A percentile compares a stretch with the other conserved stretches of the same genome.
Evolutionary conservation across 2,329 filamentous ascomycete genomes (phyloP).

Genomic region (Paradendryphiella salina): DNA sequence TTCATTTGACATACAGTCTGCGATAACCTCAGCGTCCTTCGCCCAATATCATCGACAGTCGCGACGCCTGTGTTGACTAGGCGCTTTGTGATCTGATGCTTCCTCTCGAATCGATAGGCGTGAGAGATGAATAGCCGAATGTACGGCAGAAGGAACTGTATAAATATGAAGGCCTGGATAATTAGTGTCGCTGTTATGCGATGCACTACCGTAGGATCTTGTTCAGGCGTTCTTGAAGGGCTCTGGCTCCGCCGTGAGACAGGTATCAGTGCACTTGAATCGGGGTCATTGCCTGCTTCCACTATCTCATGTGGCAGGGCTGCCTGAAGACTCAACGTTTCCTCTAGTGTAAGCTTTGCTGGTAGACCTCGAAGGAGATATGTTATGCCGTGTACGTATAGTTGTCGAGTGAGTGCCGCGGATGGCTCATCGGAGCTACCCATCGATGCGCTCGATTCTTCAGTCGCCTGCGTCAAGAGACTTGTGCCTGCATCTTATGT

Average conservation of each 20-base stretch:
- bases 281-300: constrained; percentile 16
- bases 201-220: constrained; percentile 59
- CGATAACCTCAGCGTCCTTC: constrained; percentile 56
- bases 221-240: constrained; percentile 11
- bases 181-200: constrained; percentile 60
- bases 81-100: constrained; percentile 66
- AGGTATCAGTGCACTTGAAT: constrained; percentile 22
- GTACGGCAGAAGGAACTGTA: constrained; percentile 66
- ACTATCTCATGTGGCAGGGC: constrained; percentile 52
- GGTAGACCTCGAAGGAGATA: constrained; percentile 69
- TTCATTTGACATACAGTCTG: constrained; percentile 63
- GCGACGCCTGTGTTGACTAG: constrained; percentile 57
- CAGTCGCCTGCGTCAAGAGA: constrained; percentile 52
- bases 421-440: constrained; percentile 41
- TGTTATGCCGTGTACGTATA: constrained; percentile 66
- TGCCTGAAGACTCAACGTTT: constrained; percentile 56
- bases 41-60: constrained; percentile 59
- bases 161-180: constrained; percentile 61
- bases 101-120: constrained; percentile 65
- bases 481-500: constrained; percentile 48
- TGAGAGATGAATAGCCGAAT: constrained; percentile 58
- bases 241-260: constrained; percentile 11
- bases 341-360: constrained; percentile 58
- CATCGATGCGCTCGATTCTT: constrained; percentile 48
- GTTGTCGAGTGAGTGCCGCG: constrained; percentile 59